Conservation (phyloP, 129 eudicot genomes). For the Artemisia argyi region DNA sequence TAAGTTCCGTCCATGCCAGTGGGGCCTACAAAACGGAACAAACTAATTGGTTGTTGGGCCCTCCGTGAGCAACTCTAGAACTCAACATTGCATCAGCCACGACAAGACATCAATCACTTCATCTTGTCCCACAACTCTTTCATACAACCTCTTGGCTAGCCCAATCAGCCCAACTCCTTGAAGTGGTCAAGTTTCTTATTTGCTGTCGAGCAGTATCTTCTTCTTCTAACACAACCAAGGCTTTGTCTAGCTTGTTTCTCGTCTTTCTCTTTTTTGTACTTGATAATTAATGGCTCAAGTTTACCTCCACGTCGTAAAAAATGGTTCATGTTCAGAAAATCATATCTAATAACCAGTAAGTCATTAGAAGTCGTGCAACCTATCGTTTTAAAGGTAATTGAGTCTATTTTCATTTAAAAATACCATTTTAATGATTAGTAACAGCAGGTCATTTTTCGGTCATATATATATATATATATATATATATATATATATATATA, state of each 20-base stretch:
- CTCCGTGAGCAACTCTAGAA: constrained; percentile 86
- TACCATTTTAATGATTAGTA: no score
- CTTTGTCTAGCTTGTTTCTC: constrained; percentile 62
- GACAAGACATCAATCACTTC: constrained; percentile 78
- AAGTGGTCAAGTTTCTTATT: constrained; percentile 80
- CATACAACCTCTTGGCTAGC: constrained; percentile 71
- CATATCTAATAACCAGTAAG: no score
- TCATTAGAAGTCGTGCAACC: no score
- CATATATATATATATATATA: no score
- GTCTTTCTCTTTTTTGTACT: constrained; percentile 73
- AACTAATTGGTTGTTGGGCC: no score
- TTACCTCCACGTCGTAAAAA: constrained; percentile 70
- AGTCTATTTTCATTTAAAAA: no score
- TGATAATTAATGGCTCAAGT: constrained; percentile 84
- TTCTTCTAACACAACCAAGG: constrained; percentile 58
- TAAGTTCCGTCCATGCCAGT: constrained; percentile 94
- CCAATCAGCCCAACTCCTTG: constrained; percentile 89
- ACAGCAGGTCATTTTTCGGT: no score
- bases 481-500: no score
- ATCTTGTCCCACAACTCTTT: constrained; percentile 88
- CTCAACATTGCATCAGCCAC: constrained; percentile 93
- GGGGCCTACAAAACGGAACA: constrained; percentile 93
- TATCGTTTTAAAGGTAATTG: no score
- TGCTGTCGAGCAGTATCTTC: constrained; percentile 88
- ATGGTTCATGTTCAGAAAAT: no score